Conservation (phyloP, 208 protist genomes). For the Novymonas esmeraldas region DNA sequence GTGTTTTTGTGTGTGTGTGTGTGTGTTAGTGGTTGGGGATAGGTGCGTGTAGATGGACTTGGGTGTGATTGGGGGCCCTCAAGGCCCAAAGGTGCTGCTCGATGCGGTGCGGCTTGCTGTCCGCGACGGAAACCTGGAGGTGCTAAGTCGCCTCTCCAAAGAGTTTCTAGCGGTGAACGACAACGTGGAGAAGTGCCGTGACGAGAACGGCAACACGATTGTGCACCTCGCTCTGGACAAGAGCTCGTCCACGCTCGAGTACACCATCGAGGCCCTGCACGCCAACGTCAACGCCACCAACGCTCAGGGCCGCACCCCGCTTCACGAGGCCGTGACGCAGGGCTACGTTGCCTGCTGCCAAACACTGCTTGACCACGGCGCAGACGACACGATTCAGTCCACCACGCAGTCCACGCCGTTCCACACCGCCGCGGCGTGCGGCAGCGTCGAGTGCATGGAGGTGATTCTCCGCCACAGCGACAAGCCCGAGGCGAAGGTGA, state of each 20-base stretch:
- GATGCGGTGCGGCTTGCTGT: conserved; percentile 80
- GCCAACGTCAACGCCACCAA: conserved; percentile 80
- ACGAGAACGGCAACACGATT: conserved; percentile 87
- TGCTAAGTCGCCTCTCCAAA: conserved; percentile 56
- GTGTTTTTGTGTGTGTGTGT: too few species aligned
- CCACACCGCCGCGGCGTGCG: conserved; percentile 88
- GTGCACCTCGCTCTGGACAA: conserved; percentile 81
- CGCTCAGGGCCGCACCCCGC: conserved; percentile 83
- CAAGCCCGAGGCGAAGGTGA: conserved; percentile 70
- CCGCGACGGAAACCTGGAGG: conserved; percentile 66
- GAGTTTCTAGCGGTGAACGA: conserved; percentile 80
- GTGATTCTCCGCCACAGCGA: conserved; percentile 74
- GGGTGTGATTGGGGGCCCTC: conserved; percentile 77
- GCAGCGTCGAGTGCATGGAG: conserved; percentile 91
- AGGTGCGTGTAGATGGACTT: conserved; percentile 28
- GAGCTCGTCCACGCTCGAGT: conserved; percentile 64
- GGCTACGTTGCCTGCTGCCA: conserved; percentile 86
- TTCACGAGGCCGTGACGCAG: conserved; percentile 87
- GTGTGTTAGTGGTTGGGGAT: too few species aligned
- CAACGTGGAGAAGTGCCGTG: conserved; percentile 87
- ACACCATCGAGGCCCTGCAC: conserved; percentile 66
- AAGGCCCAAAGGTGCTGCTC: conserved; percentile 85
- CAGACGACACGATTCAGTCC: conserved; percentile 83
- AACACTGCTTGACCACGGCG: conserved; percentile 78
- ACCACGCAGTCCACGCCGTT: conserved; percentile 89